Conservation (phyloP, 2,329 filamentous ascomycete genomes). For the Cladosporium oxysporum region DNA sequence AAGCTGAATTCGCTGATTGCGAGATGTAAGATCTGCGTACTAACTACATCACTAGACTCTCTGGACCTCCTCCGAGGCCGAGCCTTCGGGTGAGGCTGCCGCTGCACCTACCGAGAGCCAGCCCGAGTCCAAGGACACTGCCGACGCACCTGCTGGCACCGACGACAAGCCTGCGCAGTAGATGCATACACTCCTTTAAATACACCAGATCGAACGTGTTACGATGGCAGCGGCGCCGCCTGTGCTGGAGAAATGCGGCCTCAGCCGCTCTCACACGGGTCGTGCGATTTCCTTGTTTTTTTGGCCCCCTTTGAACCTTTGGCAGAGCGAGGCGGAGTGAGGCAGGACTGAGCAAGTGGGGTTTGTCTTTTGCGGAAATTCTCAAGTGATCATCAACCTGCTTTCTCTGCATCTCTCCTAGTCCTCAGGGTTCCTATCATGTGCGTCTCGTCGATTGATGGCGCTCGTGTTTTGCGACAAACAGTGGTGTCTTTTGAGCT, state of each 20-base stretch:
- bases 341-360: conserved; percentile 9
- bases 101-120: conserved; percentile 49
- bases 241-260: conserved; percentile 9
- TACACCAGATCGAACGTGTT: conserved; percentile 15
- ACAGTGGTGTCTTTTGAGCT: conserved; percentile 6
- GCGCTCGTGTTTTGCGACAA: neutral
- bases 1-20: conserved; percentile 27
- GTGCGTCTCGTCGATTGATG: neutral
- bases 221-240: conserved; percentile 20
- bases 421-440: neutral
- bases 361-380: conserved; percentile 21
- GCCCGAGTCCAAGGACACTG: conserved; percentile 54
- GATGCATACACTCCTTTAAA: conserved; percentile 22
- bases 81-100: conserved; percentile 63
- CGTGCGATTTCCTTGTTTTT: conserved; percentile 19
- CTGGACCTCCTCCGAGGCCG: conserved; percentile 98
- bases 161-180: conserved; percentile 50
- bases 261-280: conserved; percentile 7
- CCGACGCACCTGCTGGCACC: conserved; percentile 59
- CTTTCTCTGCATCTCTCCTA: conserved; percentile 6
- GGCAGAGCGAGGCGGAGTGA: conserved; percentile 19
- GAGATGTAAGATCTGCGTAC: neutral
- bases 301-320: conserved; percentile 14
- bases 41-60: conserved; percentile 69
- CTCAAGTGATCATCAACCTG: conserved; percentile 20